Evolutionary conservation across 2,329 filamentous ascomycete genomes (phyloP).

Genomic region (Ophiostoma quercus): DNA sequence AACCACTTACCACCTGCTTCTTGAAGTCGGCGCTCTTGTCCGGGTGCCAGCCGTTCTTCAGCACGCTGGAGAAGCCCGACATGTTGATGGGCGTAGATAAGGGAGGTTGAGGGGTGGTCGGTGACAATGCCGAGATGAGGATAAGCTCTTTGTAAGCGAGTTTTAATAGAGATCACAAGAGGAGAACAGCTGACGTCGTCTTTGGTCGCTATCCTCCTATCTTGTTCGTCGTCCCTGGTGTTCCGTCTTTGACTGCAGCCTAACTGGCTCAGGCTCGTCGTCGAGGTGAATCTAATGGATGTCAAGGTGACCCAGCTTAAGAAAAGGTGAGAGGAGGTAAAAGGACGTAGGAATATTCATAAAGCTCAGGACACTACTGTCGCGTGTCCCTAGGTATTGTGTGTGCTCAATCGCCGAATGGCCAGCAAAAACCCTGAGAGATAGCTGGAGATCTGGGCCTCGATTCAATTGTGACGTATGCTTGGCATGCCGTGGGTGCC

Average conservation of each 20-base stretch:
- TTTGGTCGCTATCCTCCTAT: background rate
- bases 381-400: background rate
- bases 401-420: background rate
- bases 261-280: background rate
- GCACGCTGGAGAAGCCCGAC: constrained; percentile 37
- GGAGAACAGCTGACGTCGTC: background rate
- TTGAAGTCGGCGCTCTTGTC: constrained; percentile 44
- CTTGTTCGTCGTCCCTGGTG: background rate
- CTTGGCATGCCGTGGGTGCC: background rate
- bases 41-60: constrained; percentile 43
- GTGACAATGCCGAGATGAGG: background rate
- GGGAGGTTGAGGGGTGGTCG: constrained; percentile 14
- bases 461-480: constrained; percentile 14
- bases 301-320: background rate
- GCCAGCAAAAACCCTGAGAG: background rate
- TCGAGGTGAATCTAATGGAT: background rate
- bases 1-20: constrained; percentile 43
- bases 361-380: background rate
- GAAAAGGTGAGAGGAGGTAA: background rate
- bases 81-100: constrained; percentile 30
- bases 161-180: background rate
- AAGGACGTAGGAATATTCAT: background rate
- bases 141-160: background rate
- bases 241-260: background rate
- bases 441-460: background rate